phyloP scores from a whole-genome alignment of 441 rosid genomes.

The Aquilaria agallochum region DNA sequence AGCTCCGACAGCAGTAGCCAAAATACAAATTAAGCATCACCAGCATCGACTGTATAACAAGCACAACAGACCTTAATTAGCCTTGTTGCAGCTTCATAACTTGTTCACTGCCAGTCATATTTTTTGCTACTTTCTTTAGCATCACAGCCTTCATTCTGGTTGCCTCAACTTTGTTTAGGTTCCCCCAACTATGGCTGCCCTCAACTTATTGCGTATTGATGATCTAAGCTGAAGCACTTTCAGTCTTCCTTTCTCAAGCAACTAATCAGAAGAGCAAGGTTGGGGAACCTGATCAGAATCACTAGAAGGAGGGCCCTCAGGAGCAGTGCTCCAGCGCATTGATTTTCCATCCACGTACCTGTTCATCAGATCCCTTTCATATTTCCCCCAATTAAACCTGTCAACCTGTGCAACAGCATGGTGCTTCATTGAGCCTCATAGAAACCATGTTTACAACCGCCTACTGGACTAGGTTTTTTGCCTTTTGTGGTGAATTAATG shows the following conservation, averaged over 20 bases:
- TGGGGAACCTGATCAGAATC: constrained; percentile 23
- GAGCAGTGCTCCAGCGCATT: constrained; percentile 23
- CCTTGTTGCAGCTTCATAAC: constrained; percentile 39
- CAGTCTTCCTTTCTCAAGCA: constrained; percentile 25
- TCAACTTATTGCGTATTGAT: constrained; percentile 39
- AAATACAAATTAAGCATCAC: constrained; percentile 32
- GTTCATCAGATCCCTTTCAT: constrained; percentile 34
- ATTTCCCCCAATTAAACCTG: constrained; percentile 51
- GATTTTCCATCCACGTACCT: constrained; percentile 21
- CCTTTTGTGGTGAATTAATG: too few relatives aligned
- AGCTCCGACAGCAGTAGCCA: constrained; percentile 33
- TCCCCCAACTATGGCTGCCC: constrained; percentile 30
- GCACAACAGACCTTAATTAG: constrained; percentile 36
- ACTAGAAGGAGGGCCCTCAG: constrained; percentile 20
- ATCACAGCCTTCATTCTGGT: constrained; percentile 42
- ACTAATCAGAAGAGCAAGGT: constrained; percentile 33
- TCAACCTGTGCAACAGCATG: constrained; percentile 48
- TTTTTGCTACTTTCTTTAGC: constrained; percentile 43
- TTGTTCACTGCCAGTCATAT: constrained; percentile 39
- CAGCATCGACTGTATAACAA: constrained; percentile 52
- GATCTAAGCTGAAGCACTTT: constrained; percentile 29
- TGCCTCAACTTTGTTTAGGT: constrained; percentile 34
- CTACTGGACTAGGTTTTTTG: too few relatives aligned
- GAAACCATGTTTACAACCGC: too few relatives aligned
- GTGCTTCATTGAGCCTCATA: too few relatives aligned